Percentiles rank a stretch among this genome's conserved stretches.
Evolutionary conservation across 345 rosid species (phyloP).

Genomic region (Litchi chinensis): DNA sequence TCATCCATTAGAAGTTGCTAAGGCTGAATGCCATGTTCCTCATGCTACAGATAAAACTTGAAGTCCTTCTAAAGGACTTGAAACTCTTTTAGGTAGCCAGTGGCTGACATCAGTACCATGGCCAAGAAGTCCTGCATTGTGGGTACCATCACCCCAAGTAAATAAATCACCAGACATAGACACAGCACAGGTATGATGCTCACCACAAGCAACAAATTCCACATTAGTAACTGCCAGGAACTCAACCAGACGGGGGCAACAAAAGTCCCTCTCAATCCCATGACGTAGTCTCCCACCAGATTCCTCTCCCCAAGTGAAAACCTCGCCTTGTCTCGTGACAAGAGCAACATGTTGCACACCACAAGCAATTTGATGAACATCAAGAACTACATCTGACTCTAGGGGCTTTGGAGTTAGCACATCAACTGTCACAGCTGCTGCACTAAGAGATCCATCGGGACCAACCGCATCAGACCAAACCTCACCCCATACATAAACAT

Average conservation of each 20-base stretch:
- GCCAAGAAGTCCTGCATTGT: conserved; percentile 82
- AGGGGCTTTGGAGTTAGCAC: conserved; percentile 75
- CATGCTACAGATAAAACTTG: conserved; percentile 86
- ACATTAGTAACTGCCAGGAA: conserved; percentile 71
- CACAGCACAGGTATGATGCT: conserved; percentile 84
- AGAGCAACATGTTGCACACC: conserved; percentile 84
- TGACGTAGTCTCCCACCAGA: conserved; percentile 96
- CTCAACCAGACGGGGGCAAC: conserved; percentile 83
- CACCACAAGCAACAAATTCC: conserved; percentile 86
- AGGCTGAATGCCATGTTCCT: conserved; percentile 95
- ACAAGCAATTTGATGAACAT: conserved; percentile 93
- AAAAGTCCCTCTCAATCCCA: conserved; percentile 65
- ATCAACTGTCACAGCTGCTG: conserved; percentile 48
- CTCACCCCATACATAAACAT: conserved; percentile 95
- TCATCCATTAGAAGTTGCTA: conserved; percentile 80
- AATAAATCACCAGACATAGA: conserved; percentile 82
- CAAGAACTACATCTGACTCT: conserved; percentile 91
- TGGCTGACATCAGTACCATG: conserved; percentile 86
- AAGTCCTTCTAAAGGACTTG: conserved; percentile 83
- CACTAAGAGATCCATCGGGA: conserved; percentile 49
- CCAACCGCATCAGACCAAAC: conserved; percentile 74
- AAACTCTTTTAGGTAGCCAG: conserved; percentile 91
- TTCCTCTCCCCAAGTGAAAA: conserved; percentile 98
- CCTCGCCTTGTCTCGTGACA: conserved; percentile 95
- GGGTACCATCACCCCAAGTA: conserved; percentile 92